A percentile compares a stretch with the other conserved stretches of the same genome.
phyloP scores from a whole-genome alignment of 75 land plant genomes.

The Cunninghamia lanceolata region DNA sequence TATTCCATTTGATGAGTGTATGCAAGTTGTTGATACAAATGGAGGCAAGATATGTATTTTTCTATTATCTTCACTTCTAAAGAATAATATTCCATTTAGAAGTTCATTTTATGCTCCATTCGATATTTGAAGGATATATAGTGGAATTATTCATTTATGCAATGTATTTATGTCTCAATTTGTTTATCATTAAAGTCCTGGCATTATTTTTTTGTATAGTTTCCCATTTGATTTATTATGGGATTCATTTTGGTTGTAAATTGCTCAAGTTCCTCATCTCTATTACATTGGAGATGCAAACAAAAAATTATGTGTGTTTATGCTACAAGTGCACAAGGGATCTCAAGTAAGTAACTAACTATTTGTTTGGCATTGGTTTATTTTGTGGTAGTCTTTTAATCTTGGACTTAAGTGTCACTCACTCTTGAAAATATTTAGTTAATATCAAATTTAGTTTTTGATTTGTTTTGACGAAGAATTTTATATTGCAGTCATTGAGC shows the following conservation, averaged over 20 bases:
- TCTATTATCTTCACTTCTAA: background rate
- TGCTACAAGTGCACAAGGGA: constrained; percentile 99
- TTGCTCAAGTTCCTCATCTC: too few relatives aligned
- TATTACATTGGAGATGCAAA: too few relatives aligned
- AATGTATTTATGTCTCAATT: background rate
- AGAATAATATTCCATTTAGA: background rate
- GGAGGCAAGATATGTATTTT: constrained; percentile 25
- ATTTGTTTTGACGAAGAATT: background rate
- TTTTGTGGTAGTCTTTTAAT: background rate
- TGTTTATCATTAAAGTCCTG: background rate
- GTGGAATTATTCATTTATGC: background rate
- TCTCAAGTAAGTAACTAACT: constrained; percentile 55
- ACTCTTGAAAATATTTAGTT: background rate
- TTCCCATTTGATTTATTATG: background rate
- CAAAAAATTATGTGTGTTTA: constrained; percentile 97
- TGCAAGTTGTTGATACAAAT: constrained; percentile 86
- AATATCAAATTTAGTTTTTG: background rate
- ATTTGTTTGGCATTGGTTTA: background rate
- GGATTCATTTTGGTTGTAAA: background rate
- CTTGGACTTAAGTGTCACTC: background rate
- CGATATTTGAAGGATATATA: background rate
- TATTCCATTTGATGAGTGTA: constrained; percentile 95
- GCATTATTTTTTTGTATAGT: background rate
- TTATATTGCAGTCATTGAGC: constrained; percentile 76
- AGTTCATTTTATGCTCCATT: constrained; percentile 3